These are phyloP conservation scores for Alternaria alternata DNA, from an alignment of 2,329 filamentous ascomycete species.

Conservation along the genomic window DNA sequence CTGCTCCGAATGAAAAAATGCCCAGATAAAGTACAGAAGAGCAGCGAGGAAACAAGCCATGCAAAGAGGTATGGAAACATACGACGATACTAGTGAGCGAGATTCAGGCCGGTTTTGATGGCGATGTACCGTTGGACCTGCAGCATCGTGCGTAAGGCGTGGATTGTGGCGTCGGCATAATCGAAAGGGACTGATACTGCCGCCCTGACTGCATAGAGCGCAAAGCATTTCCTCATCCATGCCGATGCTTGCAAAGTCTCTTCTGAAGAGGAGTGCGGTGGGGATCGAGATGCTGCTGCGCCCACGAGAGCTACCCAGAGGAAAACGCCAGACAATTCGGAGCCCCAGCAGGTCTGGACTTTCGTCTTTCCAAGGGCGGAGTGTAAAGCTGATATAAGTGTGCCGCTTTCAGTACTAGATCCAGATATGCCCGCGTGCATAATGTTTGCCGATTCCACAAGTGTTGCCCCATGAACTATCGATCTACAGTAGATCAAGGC, in stretches of 20 bases:
- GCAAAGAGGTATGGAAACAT: neutral
- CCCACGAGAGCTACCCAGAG: conserved; percentile 45
- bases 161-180: conserved; percentile 29
- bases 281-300: conserved; percentile 36
- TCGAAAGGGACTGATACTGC: conserved; percentile 31
- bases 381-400: conserved; percentile 35
- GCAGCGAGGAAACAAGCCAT: neutral
- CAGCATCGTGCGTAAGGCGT: conserved; percentile 38
- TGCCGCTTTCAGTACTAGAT: conserved; percentile 12
- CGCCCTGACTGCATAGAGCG: conserved; percentile 35
- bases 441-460: conserved; percentile 33
- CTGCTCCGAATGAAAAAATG: neutral
- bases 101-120: conserved; percentile 16
- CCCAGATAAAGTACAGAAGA: neutral
- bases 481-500: conserved; percentile 43
- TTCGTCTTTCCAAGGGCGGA: conserved; percentile 37
- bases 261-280: conserved; percentile 11
- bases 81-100: neutral
- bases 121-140: conserved; percentile 32
- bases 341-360: conserved; percentile 31
- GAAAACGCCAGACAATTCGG: conserved; percentile 36
- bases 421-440: conserved; percentile 23
- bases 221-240: conserved; percentile 43
- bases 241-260: conserved; percentile 15
- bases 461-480: conserved; percentile 36